Base-by-base conservation (phyloP, 2,329 filamentous ascomycete species). In the Microcera coccophila region DNA sequence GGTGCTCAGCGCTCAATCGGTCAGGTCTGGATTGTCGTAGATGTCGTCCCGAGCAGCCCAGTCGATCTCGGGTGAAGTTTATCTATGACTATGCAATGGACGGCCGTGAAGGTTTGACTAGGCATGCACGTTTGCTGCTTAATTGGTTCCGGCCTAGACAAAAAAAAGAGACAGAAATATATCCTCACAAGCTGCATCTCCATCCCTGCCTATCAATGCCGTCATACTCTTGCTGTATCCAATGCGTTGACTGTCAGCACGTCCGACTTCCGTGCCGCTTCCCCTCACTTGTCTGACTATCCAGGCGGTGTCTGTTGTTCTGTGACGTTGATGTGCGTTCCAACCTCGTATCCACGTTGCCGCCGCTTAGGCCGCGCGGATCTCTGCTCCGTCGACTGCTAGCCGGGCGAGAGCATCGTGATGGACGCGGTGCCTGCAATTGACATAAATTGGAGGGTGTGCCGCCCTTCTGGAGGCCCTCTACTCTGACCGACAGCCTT, bases 181-280 rank as follows among this genome's bases (percentile, higher is more conserved):
- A 32, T 8, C 29, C 15, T 17, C 29, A 14, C n/a, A n/a, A n/a
- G n/a, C 14, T 32, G 9, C 1, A 9, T 18, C 38, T 33, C 38
- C 18, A 29, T 31, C 33, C 33, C 33, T 35, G 33, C n/a, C 17
- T 20, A 15, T 35, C 8, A n/a, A 35, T 35, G 33, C 33, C 33
- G 33, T 35, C 33, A 35, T 35, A 18, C 33, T 35, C 29, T 5
- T 17, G 12, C 5, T 32, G 8, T 26, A 26, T 26, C 22, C 22
- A 32, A n/a, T n/a, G 11, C 11, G 29, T 32, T 35, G 15, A 5
- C 10, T n/a, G 33, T 35, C 33, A 8, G 9, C 12, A 8, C 20
- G 15, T 5, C 33, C 15, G 20, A 18, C 15, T 15, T 12, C 16
- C 15, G 8, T 18, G 8, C 33, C n/a, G 20, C 12, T 26, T 20